These are phyloP conservation scores for Rhodotorula sp. DNA, from an alignment of 1,284 basidiomycete genomes.

Conservation along the genomic window DNA sequence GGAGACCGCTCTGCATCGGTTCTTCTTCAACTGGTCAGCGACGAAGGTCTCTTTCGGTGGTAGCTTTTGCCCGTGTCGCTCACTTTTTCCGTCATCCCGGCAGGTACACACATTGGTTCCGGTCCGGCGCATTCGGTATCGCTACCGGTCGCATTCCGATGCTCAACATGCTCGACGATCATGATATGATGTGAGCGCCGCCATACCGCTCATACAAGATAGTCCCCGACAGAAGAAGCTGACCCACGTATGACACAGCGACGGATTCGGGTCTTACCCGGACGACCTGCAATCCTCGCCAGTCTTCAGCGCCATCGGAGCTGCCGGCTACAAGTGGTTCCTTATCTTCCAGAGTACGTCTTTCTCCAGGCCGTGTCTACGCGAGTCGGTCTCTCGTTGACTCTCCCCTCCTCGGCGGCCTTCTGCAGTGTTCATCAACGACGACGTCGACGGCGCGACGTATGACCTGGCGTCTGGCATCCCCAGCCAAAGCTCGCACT, in stretches of 20 bases:
- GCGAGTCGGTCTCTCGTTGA: neutral
- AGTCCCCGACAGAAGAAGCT: neutral
- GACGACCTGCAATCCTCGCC: conserved; percentile 76
- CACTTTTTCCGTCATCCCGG: neutral
- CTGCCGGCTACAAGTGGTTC: conserved; percentile 72
- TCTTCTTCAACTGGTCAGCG: conserved; percentile 61
- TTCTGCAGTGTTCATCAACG: conserved; percentile 41
- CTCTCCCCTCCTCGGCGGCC: neutral
- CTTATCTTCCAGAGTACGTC: conserved; percentile 73
- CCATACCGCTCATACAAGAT: too few species aligned
- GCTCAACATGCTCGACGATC: conserved; percentile 64
- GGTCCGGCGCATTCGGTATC: conserved; percentile 76
- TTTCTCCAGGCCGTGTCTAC: too few species aligned
- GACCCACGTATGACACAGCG: conserved; percentile 1
- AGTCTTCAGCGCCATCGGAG: conserved; percentile 61
- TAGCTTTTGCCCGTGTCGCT: too few species aligned
- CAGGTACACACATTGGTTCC: conserved; percentile 30
- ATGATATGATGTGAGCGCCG: conserved; percentile 44
- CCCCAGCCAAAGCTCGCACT: conserved; percentile 10
- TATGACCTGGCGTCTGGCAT: conserved; percentile 58
- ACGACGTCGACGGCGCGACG: conserved; percentile 69
- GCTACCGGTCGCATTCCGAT: conserved; percentile 83
- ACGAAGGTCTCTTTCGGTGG: neutral
- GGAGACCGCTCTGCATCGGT: conserved; percentile 72
- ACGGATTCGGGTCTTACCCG: conserved; percentile 63